Conservation (phyloP, 371 early-diverging fungal species). For the Homolaphlyctis polyrhiza region DNA sequence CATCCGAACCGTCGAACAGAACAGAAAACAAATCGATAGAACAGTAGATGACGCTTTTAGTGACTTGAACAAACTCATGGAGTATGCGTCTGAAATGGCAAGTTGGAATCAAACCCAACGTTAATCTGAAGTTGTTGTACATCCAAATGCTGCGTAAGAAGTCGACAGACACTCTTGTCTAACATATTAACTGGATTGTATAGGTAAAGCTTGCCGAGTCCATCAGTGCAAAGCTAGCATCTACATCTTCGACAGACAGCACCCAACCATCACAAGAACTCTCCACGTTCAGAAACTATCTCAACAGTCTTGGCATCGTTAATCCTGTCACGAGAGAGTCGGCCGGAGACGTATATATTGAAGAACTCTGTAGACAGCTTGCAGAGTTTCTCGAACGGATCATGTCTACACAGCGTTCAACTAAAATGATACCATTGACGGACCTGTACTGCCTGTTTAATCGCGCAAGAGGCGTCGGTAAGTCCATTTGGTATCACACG, state of each 20-base stretch:
- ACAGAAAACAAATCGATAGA: constrained; percentile 56
- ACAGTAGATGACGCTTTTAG: constrained; percentile 75
- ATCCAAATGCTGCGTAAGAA: background rate
- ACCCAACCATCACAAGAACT: constrained; percentile 43
- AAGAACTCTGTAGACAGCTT: constrained; percentile 79
- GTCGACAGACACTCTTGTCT: too few relatives aligned
- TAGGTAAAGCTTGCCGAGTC: constrained; percentile 67
- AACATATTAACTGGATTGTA: background rate
- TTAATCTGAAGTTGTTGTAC: background rate
- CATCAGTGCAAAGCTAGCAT: constrained; percentile 57
- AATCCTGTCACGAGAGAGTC: constrained; percentile 82
- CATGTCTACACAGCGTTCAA: constrained; percentile 40
- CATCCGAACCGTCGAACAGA: constrained; percentile 57
- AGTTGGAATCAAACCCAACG: constrained; percentile 4
- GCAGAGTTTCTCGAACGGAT: constrained; percentile 70
- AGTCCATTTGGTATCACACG: constrained; percentile 13
- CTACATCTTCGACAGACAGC: constrained; percentile 14
- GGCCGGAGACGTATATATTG: constrained; percentile 77
- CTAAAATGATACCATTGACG: constrained; percentile 72
- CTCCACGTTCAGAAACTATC: constrained; percentile 57
- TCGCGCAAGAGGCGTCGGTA: constrained; percentile 82
- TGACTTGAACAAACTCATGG: constrained; percentile 79
- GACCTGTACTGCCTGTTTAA: constrained; percentile 91
- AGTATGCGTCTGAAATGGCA: constrained; percentile 84
- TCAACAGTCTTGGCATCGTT: constrained; percentile 77